Evolutionary conservation across 495 filamentous ascomycete genomes (phyloP).

Genomic region (Coniosporium apollinis): DNA sequence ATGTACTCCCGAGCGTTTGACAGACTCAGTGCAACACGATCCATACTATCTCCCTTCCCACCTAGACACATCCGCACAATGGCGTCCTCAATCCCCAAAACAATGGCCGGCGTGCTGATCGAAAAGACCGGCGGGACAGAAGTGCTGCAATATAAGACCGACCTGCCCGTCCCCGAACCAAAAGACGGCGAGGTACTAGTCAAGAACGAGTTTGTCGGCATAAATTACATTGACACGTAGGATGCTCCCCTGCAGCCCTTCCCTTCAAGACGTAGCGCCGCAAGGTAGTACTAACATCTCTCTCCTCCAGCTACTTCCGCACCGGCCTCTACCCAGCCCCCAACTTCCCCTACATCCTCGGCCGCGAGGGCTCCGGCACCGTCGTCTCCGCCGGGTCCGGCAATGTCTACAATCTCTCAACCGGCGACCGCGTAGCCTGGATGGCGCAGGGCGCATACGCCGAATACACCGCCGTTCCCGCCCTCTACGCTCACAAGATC

Average conservation of each 20-base stretch:
- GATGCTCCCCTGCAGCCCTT: conserved; percentile 5
- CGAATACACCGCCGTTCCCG: conserved; percentile 51
- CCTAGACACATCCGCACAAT: conserved; percentile 28
- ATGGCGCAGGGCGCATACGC: conserved; percentile 50
- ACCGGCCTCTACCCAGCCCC: conserved; percentile 65
- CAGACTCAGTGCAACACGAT: too few species aligned
- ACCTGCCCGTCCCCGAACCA: conserved; percentile 58
- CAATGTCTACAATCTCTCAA: conserved; percentile 10
- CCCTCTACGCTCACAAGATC: conserved; percentile 40
- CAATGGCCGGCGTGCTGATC: conserved; percentile 63
- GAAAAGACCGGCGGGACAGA: conserved; percentile 63
- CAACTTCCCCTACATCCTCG: conserved; percentile 58
- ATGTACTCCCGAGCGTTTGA: too few species aligned
- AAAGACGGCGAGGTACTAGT: conserved; percentile 61
- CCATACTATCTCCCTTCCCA: too few species aligned
- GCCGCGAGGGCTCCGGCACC: conserved; percentile 62
- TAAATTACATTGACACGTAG: conserved; percentile 80
- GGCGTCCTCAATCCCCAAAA: conserved; percentile 35
- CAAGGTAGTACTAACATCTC: conserved; percentile 2
- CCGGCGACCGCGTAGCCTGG: conserved; percentile 19
- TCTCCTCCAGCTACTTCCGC: conserved; percentile 58
- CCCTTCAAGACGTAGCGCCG: not conserved
- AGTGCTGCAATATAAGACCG: conserved; percentile 56
- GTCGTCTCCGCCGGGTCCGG: conserved; percentile 36
- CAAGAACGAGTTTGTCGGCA: conserved; percentile 67